Evolutionary conservation across 2,329 filamentous ascomycete genomes (phyloP), one percentile per base, ranked within the genome.

Genomic region (Phaeosphaeria sp.): DNA sequence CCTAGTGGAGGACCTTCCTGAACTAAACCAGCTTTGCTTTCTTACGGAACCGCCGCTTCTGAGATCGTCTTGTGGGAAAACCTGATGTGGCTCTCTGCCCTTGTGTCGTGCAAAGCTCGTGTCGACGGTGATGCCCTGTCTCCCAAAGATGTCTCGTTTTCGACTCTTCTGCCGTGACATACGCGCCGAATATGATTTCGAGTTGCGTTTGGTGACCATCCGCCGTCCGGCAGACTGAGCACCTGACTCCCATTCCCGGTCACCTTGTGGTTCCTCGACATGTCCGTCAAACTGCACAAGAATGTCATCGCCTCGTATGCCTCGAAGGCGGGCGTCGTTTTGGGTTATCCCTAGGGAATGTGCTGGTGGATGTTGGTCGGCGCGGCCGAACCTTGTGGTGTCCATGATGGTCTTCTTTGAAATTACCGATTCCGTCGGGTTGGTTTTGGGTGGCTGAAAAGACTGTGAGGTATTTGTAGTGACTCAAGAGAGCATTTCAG

Each of bases 81-180:
- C 71, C 75, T 82, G 72, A 71, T 81, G 63, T 73, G 85, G 71
- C 81, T 81, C 59, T 75, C 79, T 59, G 47, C 69, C 78, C 64
- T 66, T 68, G 51, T 80, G 78, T 41, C 74, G 71, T 30, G 86
- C 80, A 80, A 91, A 89, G 69, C 89, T 88, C 1, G 90, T 93
- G 62, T 91, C 87, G 20, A 92, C 74, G 62, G 81, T 88, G 69
- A 91, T 90, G 13, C 87, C 87, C 81, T 72, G 88, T 86, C 69
- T 88, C 81, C 21, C 82, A 81, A 71, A 57, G 67, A 85, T 86
- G 67, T 90, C 87, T 52, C 87, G 82, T 27, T 84, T 82, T 54
- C 83, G 83, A 3, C 88, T 90, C 69, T 83, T 88, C 21, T 77
- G 72, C 52, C 79, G 71, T 20, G 71, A 72, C 13, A 76, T 67